Conservation (phyloP, 2,329 filamentous ascomycete genomes). For the Microcera coccophila region DNA sequence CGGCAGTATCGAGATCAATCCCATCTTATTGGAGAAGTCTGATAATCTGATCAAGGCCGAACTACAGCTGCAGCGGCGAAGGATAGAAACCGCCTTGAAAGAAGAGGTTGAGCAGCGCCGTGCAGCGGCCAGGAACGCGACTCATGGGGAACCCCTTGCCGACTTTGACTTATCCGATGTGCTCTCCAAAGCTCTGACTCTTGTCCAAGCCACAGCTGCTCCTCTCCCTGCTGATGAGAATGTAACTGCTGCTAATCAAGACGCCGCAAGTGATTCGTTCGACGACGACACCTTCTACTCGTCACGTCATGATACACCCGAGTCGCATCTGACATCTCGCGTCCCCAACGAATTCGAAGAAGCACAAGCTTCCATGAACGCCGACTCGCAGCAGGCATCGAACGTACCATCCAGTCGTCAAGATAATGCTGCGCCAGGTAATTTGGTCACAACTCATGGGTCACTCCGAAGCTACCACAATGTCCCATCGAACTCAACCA, state of each 20-base stretch:
- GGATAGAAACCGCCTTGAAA: slow-evolving; percentile 71
- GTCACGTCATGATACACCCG: slow-evolving; percentile 79
- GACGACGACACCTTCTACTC: slow-evolving; percentile 96
- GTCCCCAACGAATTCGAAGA: slow-evolving; percentile 45
- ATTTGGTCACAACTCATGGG: slow-evolving; percentile 9
- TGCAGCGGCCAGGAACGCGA: slow-evolving; percentile 36
- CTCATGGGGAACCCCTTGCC: slow-evolving; percentile 51
- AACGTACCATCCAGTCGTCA: slow-evolving; percentile 8
- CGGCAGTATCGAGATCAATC: slow-evolving; percentile 67
- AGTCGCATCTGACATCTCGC: slow-evolving; percentile 47
- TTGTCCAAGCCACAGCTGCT: slow-evolving; percentile 67
- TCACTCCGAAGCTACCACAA: slow-evolving; percentile 10
- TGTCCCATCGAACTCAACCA: slow-evolving; percentile 5
- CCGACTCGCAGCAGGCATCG: slow-evolving; percentile 12
- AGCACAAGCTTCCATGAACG: slow-evolving; percentile 14
- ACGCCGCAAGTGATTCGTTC: slow-evolving; percentile 71
- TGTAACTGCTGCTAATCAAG: slow-evolving; percentile 50
- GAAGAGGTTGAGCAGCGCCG: slow-evolving; percentile 69
- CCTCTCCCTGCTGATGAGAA: slow-evolving; percentile 54
- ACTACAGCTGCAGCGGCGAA: slow-evolving; percentile 72
- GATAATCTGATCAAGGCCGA: slow-evolving; percentile 80
- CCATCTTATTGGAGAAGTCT: slow-evolving; percentile 81
- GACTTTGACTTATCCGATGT: slow-evolving; percentile 72
- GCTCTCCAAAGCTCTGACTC: slow-evolving; percentile 63
- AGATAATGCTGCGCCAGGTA: slow-evolving; percentile 6